Evolutionary conservation across 257 asterid species (phyloP).

Genomic region (Anisodus tanguticus): DNA sequence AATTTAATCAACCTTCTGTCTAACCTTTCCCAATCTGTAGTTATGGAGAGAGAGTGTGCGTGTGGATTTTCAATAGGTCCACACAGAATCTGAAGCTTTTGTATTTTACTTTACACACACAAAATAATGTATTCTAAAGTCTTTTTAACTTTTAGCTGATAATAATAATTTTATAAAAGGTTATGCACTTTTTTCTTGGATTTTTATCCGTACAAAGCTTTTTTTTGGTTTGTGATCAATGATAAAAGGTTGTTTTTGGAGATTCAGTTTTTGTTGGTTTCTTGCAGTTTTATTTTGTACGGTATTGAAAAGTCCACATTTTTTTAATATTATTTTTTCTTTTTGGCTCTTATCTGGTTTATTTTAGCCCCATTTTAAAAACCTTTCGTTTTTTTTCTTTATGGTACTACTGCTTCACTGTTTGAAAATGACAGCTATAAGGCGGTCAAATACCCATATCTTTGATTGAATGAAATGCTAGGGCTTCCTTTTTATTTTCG

Average conservation of each 20-base stretch:
- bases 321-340: background rate
- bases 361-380: background rate
- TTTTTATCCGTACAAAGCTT: slow-evolving; percentile 25
- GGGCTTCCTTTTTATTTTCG: slow-evolving; percentile 42
- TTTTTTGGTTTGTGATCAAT: slow-evolving; percentile 24
- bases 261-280: background rate
- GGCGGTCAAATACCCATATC: slow-evolving; percentile 50
- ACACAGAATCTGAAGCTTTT: slow-evolving; percentile 33
- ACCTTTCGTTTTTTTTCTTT: slow-evolving; percentile 46
- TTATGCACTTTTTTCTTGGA: background rate
- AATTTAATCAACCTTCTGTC: background rate
- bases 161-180: background rate
- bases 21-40: slow-evolving; percentile 37
- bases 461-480: slow-evolving; percentile 41
- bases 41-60: background rate
- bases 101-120: slow-evolving; percentile 1
- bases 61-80: slow-evolving; percentile 22
- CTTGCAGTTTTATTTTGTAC: slow-evolving; percentile 30
- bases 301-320: slow-evolving; percentile 53
- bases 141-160: slow-evolving; percentile 25
- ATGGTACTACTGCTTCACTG: slow-evolving; percentile 37
- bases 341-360: background rate
- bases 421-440: slow-evolving; percentile 39
- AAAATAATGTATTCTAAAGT: slow-evolving; percentile 18
- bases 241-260: background rate